Evolutionary conservation across 768 basidiomycete species (phyloP), one percentile per base, ranked within the genome.

Genomic region (Basidioascus undulatus): DNA sequence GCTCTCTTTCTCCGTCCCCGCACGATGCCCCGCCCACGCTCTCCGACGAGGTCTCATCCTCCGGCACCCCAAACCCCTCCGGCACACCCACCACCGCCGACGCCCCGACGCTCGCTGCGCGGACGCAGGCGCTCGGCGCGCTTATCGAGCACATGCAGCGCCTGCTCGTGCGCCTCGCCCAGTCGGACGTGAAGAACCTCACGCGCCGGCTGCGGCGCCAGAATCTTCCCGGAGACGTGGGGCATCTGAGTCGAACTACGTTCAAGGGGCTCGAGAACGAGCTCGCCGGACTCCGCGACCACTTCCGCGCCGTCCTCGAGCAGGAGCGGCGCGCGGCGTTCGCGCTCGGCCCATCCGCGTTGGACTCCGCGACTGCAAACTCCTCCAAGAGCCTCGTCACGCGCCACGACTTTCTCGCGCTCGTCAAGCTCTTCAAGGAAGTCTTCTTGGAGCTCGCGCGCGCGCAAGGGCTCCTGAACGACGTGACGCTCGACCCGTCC

Each of bases 171-270:
- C 69, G 71, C 27, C 59, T 81, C 41, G 60, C 64, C 32, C 63
- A 77, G 46, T 75, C 86, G 1, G 87, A 96, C 49, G 75, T 87
- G 2, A 64, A 76, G 18, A 84, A 82, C 2, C 63, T 96, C 32
- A 82, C 81, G 25, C 79, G 78, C 47, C 74, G 92, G 21, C 63
- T 96, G 21, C 87, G 82, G 58, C 75, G 84, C 42, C 87, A 94
- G 49, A 72, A 86, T 51, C 65, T 96, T 16, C 69, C 82, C 8
- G 60, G 57, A 8, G 84, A 92, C 49, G 68, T 94, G 24, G 69
- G 72, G 24, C 77, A 92, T 54, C 65, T 96, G 15, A 87, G 84
- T 0, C 72, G 76, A 34, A 70, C 68, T 20, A 92, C 84, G 0
- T 65, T 96, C 44, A 67, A 68, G 43, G 66, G 67, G 38, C 71